These are phyloP conservation scores for Diaporthe aspalathi DNA, from an alignment of 2,329 filamentous ascomycete species.

Conservation along the genomic window DNA sequence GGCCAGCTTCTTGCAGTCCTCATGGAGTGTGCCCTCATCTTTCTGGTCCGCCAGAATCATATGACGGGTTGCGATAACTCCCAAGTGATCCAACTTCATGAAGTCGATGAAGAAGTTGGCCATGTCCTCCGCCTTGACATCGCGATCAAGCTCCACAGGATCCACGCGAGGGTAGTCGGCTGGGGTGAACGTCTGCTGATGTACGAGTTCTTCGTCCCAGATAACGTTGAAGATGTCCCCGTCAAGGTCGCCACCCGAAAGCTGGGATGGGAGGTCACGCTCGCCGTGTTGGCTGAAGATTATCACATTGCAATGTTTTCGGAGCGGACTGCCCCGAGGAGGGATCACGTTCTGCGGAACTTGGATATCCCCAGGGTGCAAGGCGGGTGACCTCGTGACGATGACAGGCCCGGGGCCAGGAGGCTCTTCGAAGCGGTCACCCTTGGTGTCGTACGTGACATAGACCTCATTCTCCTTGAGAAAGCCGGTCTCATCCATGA, in stretches of 20 bases:
- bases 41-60: constrained; percentile 72
- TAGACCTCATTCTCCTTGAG: constrained; percentile 77
- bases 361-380: constrained; percentile 86
- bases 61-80: constrained; percentile 73
- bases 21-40: constrained; percentile 61
- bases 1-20: constrained; percentile 66
- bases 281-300: constrained; percentile 78
- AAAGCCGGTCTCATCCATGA: constrained; percentile 83
- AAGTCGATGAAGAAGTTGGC: constrained; percentile 84
- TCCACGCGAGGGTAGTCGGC: constrained; percentile 75
- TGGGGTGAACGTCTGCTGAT: constrained; percentile 58
- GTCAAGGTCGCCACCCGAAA: constrained; percentile 86
- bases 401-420: constrained; percentile 59
- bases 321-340: constrained; percentile 68
- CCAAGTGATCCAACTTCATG: constrained; percentile 75
- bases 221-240: constrained; percentile 87
- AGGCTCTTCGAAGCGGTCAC: constrained; percentile 42
- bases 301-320: constrained; percentile 76
- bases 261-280: constrained; percentile 80
- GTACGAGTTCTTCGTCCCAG: constrained; percentile 69
- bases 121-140: constrained; percentile 74
- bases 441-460: constrained; percentile 62
- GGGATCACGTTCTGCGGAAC: constrained; percentile 72
- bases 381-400: constrained; percentile 81
- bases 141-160: constrained; percentile 69